A percentile compares a stretch with the other conserved stretches of the same genome.
These are phyloP conservation scores for Penicillium silybi DNA, from an alignment of 495 filamentous ascomycete species.

Conservation along the genomic window DNA sequence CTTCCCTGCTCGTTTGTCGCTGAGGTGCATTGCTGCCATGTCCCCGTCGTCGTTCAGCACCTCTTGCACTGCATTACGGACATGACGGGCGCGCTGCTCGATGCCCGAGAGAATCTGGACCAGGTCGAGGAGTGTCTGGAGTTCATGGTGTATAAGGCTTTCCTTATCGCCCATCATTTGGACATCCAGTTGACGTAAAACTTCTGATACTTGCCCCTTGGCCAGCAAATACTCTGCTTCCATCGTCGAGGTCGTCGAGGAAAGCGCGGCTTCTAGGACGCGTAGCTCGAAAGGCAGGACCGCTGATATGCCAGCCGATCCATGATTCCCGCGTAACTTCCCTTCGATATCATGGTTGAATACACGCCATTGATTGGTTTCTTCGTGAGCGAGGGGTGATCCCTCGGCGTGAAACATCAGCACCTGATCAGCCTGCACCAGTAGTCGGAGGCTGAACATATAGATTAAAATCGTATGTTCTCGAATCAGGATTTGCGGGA, in stretches of 20 bases:
- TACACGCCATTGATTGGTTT: conserved; percentile 18
- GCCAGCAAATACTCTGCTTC: conserved; percentile 27
- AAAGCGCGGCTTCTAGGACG: conserved; percentile 75
- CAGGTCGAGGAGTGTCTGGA: conserved; percentile 19
- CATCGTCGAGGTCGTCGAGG: conserved; percentile 48
- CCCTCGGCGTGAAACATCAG: conserved; percentile 20
- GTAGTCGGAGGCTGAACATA: conserved; percentile 27
- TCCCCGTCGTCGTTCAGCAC: conserved; percentile 30
- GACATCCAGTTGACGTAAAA: conserved; percentile 12
- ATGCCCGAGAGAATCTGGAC: conserved; percentile 21
- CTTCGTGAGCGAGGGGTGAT: conserved; percentile 4
- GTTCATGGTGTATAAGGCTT: conserved; percentile 13
- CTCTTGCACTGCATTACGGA: conserved; percentile 26
- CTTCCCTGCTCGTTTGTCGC: conserved; percentile 32
- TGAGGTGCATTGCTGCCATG: conserved; percentile 42
- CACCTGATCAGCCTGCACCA: conserved; percentile 24
- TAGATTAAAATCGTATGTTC: conserved; percentile 26
- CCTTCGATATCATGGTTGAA: conserved; percentile 45
- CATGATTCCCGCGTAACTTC: conserved; percentile 54
- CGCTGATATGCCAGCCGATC: conserved; percentile 38
- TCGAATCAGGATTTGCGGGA: conserved; percentile 30
- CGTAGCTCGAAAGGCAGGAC: conserved; percentile 67
- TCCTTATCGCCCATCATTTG: conserved; percentile 8
- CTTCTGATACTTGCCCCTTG: conserved; percentile 11
- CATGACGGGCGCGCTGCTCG: conserved; percentile 26